Conservation (phyloP, 805 yeast species). For the Yarrowia sp. region DNA sequence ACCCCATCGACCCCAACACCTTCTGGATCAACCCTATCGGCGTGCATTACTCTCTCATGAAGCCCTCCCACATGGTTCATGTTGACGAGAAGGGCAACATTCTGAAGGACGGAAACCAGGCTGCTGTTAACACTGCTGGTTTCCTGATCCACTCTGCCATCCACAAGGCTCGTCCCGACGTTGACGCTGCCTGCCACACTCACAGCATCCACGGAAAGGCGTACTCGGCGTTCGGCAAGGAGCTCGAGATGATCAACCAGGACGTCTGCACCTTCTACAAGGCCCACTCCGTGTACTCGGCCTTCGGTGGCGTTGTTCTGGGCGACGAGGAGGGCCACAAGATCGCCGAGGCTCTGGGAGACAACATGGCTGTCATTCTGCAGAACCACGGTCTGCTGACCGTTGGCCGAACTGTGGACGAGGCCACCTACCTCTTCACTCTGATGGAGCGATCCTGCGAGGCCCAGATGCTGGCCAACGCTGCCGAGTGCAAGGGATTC, state of each 20-base stretch:
- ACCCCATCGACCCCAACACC: constrained; percentile 74
- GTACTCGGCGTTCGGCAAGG: constrained; percentile 61
- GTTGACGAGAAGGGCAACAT: constrained; percentile 61
- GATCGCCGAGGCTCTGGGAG: constrained; percentile 61
- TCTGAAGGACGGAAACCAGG: constrained; percentile 56
- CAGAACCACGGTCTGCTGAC: constrained; percentile 75
- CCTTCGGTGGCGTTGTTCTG: constrained; percentile 78
- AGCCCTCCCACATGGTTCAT: constrained; percentile 61
- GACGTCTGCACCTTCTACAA: constrained; percentile 70
- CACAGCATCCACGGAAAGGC: constrained; percentile 67
- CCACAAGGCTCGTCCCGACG: constrained; percentile 67
- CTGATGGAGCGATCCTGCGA: constrained; percentile 64
- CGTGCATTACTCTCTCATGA: constrained; percentile 63
- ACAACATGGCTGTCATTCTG: constrained; percentile 56
- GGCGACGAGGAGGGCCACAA: constrained; percentile 61
- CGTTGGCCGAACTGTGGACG: constrained; percentile 68
- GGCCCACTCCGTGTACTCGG: constrained; percentile 59
- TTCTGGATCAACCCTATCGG: constrained; percentile 91
- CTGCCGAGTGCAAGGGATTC: constrained; percentile 40
- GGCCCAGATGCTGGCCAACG: constrained; percentile 62
- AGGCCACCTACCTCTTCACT: constrained; percentile 66
- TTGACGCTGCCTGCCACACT: constrained; percentile 69
- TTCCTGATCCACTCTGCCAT: constrained; percentile 67
- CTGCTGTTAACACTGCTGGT: constrained; percentile 65
- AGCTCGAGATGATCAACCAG: constrained; percentile 76